Evolutionary conservation across 805 yeast genomes (phyloP), one percentile per base, ranked within the genome.

Genomic region (Wickerhamiella qilinensis): DNA sequence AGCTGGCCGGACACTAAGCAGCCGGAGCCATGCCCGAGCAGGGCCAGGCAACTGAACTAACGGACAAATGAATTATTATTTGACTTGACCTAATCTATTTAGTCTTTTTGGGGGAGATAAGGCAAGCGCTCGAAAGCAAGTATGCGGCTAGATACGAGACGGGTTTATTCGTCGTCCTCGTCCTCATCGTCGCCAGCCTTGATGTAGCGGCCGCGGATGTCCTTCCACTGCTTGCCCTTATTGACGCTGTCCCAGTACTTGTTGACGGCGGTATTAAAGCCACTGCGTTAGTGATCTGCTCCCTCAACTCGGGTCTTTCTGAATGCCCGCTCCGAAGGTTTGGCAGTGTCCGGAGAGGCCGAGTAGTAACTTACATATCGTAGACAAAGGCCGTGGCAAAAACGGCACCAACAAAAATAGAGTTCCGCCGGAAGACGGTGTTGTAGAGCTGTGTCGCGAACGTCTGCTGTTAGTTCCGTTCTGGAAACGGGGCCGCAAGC

Each of bases 381-480:
- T 85, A 84, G 46, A 75, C 74, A 56, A 86, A 86, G 35, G 96
- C 85, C 53, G 81, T 75, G 37, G 75, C 78, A 51, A 86, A 78
- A 44, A 86, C 68, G 45, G 91, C 67, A 48, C 83, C 82, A 45
- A 86, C 94, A 63, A 71, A 83, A 46, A 79, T 68, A 35, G 96
- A 73, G 75, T 88, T 86, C 72, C 95, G 82, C 73, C 83, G 83
- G 72, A 82, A 77, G 40, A 79, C 52, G 28, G 68, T 60, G 71
- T 75, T 77, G 72, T 72, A 75, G 44, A 75, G 53, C 34, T 72
- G 58, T 33, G 78, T 56, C 50, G 62, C 54, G 45, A 57, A 48
- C 33, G 60, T 46, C 62, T 54, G 15, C n/a, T 4, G 33, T 36
- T 28, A 28, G 33, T 29, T 36, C 27, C 22, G 17, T 22, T 4